A percentile compares a stretch with the other conserved stretches of the same genome.
Conservation (phyloP, 164 flowering plant genomes). For the Saururus chinensis region DNA sequence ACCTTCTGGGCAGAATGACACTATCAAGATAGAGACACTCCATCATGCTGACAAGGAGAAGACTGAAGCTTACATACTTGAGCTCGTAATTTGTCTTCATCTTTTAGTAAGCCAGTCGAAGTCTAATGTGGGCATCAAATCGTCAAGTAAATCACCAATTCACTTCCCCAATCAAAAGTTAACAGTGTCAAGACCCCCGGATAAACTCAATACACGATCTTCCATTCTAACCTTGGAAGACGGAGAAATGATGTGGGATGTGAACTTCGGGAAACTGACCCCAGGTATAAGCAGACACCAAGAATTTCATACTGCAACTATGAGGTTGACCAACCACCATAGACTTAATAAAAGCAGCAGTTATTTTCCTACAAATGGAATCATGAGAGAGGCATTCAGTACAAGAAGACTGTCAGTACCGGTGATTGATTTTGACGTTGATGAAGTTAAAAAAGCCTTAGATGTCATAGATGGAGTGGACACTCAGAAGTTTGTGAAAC, state of each 20-base stretch:
- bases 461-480: slow-evolving; percentile 93
- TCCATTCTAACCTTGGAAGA: slow-evolving; percentile 59
- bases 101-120: slow-evolving; percentile 61
- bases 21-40: slow-evolving; percentile 74
- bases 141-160: slow-evolving; percentile 74
- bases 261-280: slow-evolving; percentile 58
- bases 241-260: slow-evolving; percentile 73
- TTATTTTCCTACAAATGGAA: slow-evolving; percentile 57
- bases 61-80: slow-evolving; percentile 77
- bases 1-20: slow-evolving; percentile 51
- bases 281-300: slow-evolving; percentile 95
- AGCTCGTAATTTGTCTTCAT: slow-evolving; percentile 84
- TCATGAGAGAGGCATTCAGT: slow-evolving; percentile 35
- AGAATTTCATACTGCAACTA: slow-evolving; percentile 60
- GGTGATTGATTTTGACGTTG: slow-evolving; percentile 65
- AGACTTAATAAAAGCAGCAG: slow-evolving; percentile 75
- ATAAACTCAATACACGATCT: slow-evolving; percentile 25
- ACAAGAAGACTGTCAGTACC: slow-evolving; percentile 43
- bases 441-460: slow-evolving; percentile 60
- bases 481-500: slow-evolving; percentile 18
- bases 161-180: slow-evolving; percentile 56
- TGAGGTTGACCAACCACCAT: slow-evolving; percentile 31
- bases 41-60: slow-evolving; percentile 92
- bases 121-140: slow-evolving; percentile 44
- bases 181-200: slow-evolving; percentile 15